phyloP scores from a whole-genome alignment of 805 yeast species.

The Naumovozyma castellii region DNA sequence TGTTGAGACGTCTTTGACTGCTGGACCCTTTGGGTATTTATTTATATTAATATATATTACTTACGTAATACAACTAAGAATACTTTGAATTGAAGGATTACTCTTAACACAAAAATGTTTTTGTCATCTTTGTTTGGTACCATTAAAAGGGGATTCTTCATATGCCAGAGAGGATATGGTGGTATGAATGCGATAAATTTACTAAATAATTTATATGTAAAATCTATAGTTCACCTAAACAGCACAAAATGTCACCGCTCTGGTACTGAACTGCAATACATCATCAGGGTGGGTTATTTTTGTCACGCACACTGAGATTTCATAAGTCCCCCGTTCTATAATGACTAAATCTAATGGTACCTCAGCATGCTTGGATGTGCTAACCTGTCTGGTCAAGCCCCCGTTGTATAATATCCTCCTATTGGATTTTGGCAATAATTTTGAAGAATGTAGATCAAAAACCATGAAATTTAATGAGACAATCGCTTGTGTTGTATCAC shows the following conservation, averaged over 20 bases:
- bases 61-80: too few relatives aligned
- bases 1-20: too few relatives aligned
- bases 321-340: constrained; percentile 70
- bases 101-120: too few relatives aligned
- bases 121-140: too few relatives aligned
- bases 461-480: constrained; percentile 11
- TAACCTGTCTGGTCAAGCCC: constrained; percentile 40
- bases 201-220: too few relatives aligned
- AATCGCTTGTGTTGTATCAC: not conserved
- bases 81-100: too few relatives aligned
- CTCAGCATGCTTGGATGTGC: constrained; percentile 36
- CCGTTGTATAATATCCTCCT: constrained; percentile 66
- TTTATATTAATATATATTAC: too few relatives aligned
- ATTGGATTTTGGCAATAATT: constrained; percentile 31
- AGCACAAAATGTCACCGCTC: constrained; percentile 2
- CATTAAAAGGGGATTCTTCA: too few relatives aligned
- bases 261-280: constrained; percentile 8
- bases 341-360: constrained; percentile 43
- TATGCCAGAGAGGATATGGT: too few relatives aligned
- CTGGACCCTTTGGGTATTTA: too few relatives aligned
- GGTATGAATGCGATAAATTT: too few relatives aligned
- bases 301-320: constrained; percentile 46
- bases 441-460: constrained; percentile 19
- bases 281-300: constrained; percentile 2
- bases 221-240: too few relatives aligned